Evolutionary conservation across 2,329 filamentous ascomycete species (phyloP).

Genomic region (Echinosphaeria canescens): DNA sequence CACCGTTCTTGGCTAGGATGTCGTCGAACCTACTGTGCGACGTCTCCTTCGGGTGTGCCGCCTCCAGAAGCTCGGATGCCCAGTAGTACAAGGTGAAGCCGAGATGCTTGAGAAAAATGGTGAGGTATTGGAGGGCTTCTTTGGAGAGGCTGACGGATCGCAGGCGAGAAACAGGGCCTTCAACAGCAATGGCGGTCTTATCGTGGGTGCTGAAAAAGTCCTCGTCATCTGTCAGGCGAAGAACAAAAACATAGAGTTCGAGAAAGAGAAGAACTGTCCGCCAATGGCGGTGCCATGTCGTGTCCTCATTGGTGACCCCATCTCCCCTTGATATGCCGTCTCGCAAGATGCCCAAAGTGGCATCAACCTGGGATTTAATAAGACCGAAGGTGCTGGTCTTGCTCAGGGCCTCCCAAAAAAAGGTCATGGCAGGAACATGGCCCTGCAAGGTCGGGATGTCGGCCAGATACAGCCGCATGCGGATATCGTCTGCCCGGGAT

Average conservation of each 20-base stretch:
- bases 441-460: conserved; percentile 25
- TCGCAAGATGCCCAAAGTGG: conserved; percentile 10
- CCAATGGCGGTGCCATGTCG: conserved; percentile 49
- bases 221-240: conserved; percentile 88
- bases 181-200: conserved; percentile 8
- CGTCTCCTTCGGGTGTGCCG: background rate
- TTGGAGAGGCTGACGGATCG: conserved; percentile 47
- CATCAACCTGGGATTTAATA: conserved; percentile 10
- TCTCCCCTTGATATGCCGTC: too few species aligned
- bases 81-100: conserved; percentile 81
- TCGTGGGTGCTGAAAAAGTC: conserved; percentile 58
- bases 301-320: conserved; percentile 6
- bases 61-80: conserved; percentile 33
- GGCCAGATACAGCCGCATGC: conserved; percentile 81
- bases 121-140: conserved; percentile 49
- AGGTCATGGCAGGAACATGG: conserved; percentile 47
- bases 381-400: conserved; percentile 17
- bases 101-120: conserved; percentile 73
- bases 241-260: conserved; percentile 80
- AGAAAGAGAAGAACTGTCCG: conserved; percentile 74
- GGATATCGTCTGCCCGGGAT: conserved; percentile 61
- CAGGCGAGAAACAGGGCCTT: conserved; percentile 21
- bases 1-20: background rate
- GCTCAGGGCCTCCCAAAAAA: conserved; percentile 52
- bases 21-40: background rate